Evolutionary conservation across 177 flowering plant species (phyloP), one percentile per base, ranked within the genome.

Genomic region (Vitis hybrid): DNA sequence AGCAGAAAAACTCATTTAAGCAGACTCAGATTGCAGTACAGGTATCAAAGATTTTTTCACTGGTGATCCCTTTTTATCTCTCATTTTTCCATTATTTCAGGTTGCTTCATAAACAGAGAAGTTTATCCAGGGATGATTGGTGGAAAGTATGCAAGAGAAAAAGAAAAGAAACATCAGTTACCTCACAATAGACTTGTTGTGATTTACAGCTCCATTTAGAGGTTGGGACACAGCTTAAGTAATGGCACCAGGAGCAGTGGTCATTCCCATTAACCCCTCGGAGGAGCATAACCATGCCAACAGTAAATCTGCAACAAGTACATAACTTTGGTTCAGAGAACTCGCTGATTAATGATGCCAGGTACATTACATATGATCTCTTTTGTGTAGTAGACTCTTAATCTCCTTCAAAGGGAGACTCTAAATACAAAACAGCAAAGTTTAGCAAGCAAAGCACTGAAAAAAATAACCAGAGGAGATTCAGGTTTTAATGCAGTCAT

Each of bases 211-310:
- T 80, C 88, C 88, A 87, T 52, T 65, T 18, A 9, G 86, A 78
- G 11, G 84, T 84, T 6, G 91, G 91, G 62, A 87, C 27, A 52
- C 91, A 87, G 65, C 80, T 85, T 72, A 87, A 48, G 64, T 83
- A 85, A 69, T 83, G 91, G 66, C 91, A 87, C 87, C 87, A 87
- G 1, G 87, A 78, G 62, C 91, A 87, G 15, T 74, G 78, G 5
- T 84, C 74, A 60, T 87, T 87, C 62, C 80, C 73, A 69, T 84
- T 74, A 9, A 63, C 78, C 17, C 88, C 91, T 54, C 68, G 68
- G n/a, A 81, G 72, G 14, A 87, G 83, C 60, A 77, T 0, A 21
- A 82, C 65, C 46, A 82, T 27, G 12, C 87, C 91, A 66, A 64
- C 56, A 1, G 67, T 64, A 55, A 67, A 79, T 70, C 91, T 87